Evolutionary conservation across 2,329 filamentous ascomycete species (phyloP).

Genomic region (Aureobasidium subglaciale): DNA sequence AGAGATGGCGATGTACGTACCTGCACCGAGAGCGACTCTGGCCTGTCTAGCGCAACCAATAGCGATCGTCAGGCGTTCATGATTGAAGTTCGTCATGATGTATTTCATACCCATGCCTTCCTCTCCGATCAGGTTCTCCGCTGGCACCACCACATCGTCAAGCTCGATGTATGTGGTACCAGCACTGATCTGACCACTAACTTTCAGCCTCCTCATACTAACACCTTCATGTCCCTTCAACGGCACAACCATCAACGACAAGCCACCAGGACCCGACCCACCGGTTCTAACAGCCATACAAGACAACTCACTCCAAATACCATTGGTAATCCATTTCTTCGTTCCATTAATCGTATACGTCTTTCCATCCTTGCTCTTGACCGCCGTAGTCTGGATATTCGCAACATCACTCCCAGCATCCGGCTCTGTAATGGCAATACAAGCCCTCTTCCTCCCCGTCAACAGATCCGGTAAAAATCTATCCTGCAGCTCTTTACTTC

Average conservation of each 20-base stretch:
- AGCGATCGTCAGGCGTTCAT: constrained; percentile 62
- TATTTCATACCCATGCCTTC: constrained; percentile 69
- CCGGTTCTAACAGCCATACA: constrained; percentile 70
- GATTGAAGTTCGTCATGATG: constrained; percentile 59
- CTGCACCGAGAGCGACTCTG: constrained; percentile 49
- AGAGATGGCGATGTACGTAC: background rate
- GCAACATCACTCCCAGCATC: constrained; percentile 68
- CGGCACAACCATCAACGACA: constrained; percentile 63
- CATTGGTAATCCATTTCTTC: constrained; percentile 77
- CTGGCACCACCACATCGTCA: constrained; percentile 65
- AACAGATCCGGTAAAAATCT: constrained; percentile 62
- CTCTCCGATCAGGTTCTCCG: constrained; percentile 60
- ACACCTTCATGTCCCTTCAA: constrained; percentile 62
- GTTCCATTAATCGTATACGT: constrained; percentile 65
- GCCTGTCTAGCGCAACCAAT: constrained; percentile 58
- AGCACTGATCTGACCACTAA: constrained; percentile 56
- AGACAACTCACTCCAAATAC: constrained; percentile 60
- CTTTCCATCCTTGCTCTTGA: constrained; percentile 55
- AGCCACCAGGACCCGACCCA: constrained; percentile 53
- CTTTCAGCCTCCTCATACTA: constrained; percentile 59
- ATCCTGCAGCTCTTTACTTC: constrained; percentile 54
- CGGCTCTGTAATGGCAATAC: constrained; percentile 74
- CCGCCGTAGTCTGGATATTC: constrained; percentile 62
- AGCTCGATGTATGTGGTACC: constrained; percentile 72
- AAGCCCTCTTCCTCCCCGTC: constrained; percentile 57